A percentile compares a stretch with the other conserved stretches of the same genome.
phyloP scores from a whole-genome alignment of 345 rosid genomes.

The Corymbia maculata region DNA sequence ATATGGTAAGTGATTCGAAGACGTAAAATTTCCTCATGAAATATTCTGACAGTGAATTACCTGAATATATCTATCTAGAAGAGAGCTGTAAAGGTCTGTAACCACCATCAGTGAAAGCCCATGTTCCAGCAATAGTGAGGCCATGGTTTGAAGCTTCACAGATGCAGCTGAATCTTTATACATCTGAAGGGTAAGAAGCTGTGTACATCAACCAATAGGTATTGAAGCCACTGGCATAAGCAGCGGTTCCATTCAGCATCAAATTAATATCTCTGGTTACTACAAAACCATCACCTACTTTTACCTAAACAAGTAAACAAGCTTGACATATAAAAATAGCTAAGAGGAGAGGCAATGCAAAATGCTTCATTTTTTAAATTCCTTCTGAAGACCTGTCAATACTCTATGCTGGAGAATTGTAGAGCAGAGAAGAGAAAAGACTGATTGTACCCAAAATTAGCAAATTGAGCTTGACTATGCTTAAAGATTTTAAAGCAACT shows the following conservation, averaged over 20 bases:
- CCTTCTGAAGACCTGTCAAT: background rate
- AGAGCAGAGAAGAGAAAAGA: background rate
- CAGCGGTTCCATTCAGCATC: constrained; percentile 51
- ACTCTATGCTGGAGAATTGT: background rate
- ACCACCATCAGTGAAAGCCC: constrained; percentile 89
- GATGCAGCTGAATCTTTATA: constrained; percentile 50
- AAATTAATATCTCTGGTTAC: constrained; percentile 48
- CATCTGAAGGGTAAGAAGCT: constrained; percentile 59
- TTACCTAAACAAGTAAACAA: constrained; percentile 12
- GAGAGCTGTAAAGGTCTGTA: constrained; percentile 51
- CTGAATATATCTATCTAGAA: constrained; percentile 59
- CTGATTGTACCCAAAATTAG: background rate
- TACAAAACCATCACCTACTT: constrained; percentile 48
- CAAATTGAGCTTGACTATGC: background rate
- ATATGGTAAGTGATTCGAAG: background rate
- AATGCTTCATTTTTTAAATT: constrained; percentile 10
- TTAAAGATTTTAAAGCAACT: background rate
- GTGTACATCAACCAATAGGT: constrained; percentile 85
- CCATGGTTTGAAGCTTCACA: constrained; percentile 56
- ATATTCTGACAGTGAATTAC: constrained; percentile 4
- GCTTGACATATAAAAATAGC: constrained; percentile 21
- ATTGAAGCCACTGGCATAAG: constrained; percentile 77
- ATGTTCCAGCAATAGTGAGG: constrained; percentile 65
- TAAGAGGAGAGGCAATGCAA: constrained; percentile 7
- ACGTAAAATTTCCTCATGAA: background rate